These are phyloP conservation scores for Royoungia palumana DNA, from an alignment of 768 basidiomycete genomes.

Conservation along the genomic window DNA sequence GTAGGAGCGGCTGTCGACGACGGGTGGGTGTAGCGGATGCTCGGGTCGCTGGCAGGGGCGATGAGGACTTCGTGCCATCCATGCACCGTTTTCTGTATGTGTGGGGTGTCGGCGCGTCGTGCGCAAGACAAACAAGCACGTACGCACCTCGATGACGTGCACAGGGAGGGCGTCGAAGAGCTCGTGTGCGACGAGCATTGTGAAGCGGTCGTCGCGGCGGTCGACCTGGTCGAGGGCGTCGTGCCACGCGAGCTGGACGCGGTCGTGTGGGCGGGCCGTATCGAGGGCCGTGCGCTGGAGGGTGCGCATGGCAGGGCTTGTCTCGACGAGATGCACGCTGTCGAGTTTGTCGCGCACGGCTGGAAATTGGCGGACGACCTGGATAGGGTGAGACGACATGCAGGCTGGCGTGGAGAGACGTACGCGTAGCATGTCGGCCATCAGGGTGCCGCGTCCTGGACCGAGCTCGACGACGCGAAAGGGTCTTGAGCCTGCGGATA, in stretches of 20 bases:
- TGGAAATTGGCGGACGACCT: conserved; percentile 55
- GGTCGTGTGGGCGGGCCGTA: conserved; percentile 23
- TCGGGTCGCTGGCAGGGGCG: conserved; percentile 42
- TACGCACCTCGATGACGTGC: conserved; percentile 76
- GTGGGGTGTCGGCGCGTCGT: background rate
- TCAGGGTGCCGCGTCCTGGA: conserved; percentile 89
- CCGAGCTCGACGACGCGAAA: conserved; percentile 88
- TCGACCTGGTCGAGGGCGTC: conserved; percentile 68
- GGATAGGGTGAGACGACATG: background rate
- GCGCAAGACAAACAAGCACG: fast-evolving
- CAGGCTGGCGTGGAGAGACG: background rate
- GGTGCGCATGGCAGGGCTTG: conserved; percentile 60
- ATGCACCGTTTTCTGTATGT: conserved; percentile 60
- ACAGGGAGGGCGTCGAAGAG: conserved; percentile 97
- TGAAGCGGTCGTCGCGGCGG: conserved; percentile 51
- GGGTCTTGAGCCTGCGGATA: conserved; percentile 44
- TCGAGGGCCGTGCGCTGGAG: conserved; percentile 57
- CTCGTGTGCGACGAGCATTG: conserved; percentile 91
- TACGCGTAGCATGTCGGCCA: conserved; percentile 86
- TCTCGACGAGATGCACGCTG: conserved; percentile 79
- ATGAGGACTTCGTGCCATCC: conserved; percentile 90
- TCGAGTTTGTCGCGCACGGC: conserved; percentile 33
- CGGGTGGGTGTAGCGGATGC: conserved; percentile 24
- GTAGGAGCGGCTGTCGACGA: background rate
- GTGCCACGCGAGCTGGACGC: conserved; percentile 62